Base-by-base conservation (phyloP, 805 yeast genomes). In the Metschnikowia cubensis region DNA sequence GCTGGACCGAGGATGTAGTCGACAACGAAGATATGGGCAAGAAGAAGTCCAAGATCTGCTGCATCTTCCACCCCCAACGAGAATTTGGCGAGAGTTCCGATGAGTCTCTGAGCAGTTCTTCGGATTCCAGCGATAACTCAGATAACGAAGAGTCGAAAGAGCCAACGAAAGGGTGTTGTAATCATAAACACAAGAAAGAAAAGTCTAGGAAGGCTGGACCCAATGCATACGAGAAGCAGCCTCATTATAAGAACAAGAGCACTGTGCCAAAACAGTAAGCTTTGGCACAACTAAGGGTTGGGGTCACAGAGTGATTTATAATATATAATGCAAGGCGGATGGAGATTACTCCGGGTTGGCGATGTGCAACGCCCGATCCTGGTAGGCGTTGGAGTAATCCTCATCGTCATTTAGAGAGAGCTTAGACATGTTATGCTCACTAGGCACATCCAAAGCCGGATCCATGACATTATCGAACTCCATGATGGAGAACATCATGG, bases 181-280 rank as follows among this genome's bases (percentile, higher is more conserved):
- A 20, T 14, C 39, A 45, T 25, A 44, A 51, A 34, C 50, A 52
- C 37, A 65, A 66, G 68, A 52, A 67, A 61, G 52, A 60, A 51
- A 50, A 65, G 29, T 25, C 29, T 25, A 25, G 29, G 59, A 43
- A 44, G 36, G 25, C 51, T n/a, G 71, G 75, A 54, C 96, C 87
- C 18, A 88, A 92, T 67, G 96, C 97, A 0, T 92, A 92, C 61
- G 98, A 91, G 64, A 70, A 81, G 35, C 96, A 89, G 65, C 97
- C 97, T 1, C 79, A 74, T 43, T 58, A 58, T 47, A 53, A 55
- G 49, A 58, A 55, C 53, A 42, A 44, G 34, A 56, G 59, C 48
- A 44, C 35, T 17, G 48, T 51, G 31, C 58, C 58, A 6, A 41
- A 49, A 11, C 14, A 11, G 17, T 15, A n/a, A 15, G 14, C 3